These are phyloP conservation scores for Cyclostephanos invisitatus DNA, from an alignment of 108 stramenopile species.

Conservation along the genomic window DNA sequence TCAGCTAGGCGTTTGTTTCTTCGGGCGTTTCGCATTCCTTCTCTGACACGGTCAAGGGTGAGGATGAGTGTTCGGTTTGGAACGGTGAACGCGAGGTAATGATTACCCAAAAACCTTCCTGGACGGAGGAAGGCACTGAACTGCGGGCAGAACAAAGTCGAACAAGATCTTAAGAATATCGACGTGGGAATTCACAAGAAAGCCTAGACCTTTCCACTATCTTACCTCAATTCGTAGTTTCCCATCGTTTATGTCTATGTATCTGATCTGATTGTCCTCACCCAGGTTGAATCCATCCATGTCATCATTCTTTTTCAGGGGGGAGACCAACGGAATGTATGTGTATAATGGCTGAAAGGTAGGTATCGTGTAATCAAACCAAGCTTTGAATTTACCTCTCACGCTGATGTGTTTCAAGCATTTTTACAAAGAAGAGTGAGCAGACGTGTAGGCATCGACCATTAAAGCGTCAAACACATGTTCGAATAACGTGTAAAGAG, in stretches of 20 bases:
- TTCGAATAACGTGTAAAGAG: neutral
- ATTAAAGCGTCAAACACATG: too few species aligned
- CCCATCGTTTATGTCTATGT: slow-evolving; percentile 74
- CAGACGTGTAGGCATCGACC: neutral
- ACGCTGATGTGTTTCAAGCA: slow-evolving; percentile 16
- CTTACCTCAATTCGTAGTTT: slow-evolving; percentile 81
- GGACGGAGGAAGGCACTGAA: slow-evolving; percentile 71
- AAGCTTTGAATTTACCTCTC: slow-evolving; percentile 21
- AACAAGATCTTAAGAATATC: neutral
- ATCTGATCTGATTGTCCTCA: slow-evolving; percentile 72
- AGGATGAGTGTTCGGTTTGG: slow-evolving; percentile 85
- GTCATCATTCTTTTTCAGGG: slow-evolving; percentile 73
- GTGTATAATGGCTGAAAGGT: slow-evolving; percentile 63
- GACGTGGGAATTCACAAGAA: neutral
- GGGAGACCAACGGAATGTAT: slow-evolving; percentile 85
- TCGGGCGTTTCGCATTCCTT: slow-evolving; percentile 78
- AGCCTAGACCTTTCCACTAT: neutral
- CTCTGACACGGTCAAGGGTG: slow-evolving; percentile 77
- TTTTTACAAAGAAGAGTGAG: neutral
- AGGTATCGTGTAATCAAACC: slow-evolving; percentile 48
- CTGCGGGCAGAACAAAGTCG: slow-evolving; percentile 6
- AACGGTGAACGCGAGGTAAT: slow-evolving; percentile 86
- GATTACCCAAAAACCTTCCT: slow-evolving; percentile 83
- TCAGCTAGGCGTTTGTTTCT: slow-evolving; percentile 65
- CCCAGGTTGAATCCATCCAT: slow-evolving; percentile 87